Percentiles rank a stretch among this genome's conserved stretches.
These are phyloP conservation scores for Candida labiduridarum DNA, from an alignment of 1,139 yeast species.

Conservation along the genomic window DNA sequence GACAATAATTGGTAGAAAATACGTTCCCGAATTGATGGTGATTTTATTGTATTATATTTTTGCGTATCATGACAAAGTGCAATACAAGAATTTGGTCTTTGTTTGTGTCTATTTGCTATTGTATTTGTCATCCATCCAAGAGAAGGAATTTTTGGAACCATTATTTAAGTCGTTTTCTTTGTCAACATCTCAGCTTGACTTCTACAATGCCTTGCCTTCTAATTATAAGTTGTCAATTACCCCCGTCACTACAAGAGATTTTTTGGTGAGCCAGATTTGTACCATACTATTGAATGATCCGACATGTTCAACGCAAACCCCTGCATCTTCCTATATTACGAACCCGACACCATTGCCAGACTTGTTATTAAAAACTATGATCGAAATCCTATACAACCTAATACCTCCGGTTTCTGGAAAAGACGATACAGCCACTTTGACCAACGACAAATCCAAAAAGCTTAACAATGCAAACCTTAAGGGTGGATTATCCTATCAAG, in stretches of 20 bases:
- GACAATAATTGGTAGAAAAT: conserved; percentile 47
- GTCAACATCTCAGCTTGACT: conserved; percentile 15
- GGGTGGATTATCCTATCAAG: conserved; percentile 61
- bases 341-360: conserved; percentile 12
- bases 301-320: not conserved
- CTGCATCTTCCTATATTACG: conserved; percentile 5
- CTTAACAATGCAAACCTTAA: conserved; percentile 34
- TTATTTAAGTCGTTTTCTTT: conserved; percentile 42
- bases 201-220: conserved; percentile 51
- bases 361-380: conserved; percentile 33
- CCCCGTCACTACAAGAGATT: conserved; percentile 61
- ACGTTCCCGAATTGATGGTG: conserved; percentile 57
- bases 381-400: conserved; percentile 62
- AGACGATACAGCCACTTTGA: conserved; percentile 15
- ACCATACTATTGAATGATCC: conserved; percentile 17
- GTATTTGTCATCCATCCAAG: conserved; percentile 54
- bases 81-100: conserved; percentile 53
- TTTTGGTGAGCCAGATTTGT: conserved; percentile 55
- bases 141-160: conserved; percentile 37
- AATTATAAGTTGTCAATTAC: conserved; percentile 40
- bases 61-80: conserved; percentile 34
- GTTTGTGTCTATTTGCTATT: conserved; percentile 62
- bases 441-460: conserved; percentile 28
- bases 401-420: conserved; percentile 45
- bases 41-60: conserved; percentile 59